These are phyloP conservation scores for Monosporascus sp. DNA, from an alignment of 2,329 filamentous ascomycete genomes.

Conservation along the genomic window DNA sequence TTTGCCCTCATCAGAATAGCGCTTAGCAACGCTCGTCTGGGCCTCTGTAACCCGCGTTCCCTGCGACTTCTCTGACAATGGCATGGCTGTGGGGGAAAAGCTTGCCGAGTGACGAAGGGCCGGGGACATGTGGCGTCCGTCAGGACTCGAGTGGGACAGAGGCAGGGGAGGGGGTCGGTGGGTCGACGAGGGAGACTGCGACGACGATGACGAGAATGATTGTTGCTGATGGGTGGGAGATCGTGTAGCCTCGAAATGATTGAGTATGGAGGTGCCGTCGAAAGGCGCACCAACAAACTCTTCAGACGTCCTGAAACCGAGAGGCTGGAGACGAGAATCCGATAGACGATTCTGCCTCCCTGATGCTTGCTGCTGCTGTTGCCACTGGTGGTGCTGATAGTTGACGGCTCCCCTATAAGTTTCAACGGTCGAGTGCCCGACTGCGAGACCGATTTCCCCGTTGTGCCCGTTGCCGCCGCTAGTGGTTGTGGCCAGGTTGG, in stretches of 20 bases:
- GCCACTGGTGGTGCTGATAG: not conserved
- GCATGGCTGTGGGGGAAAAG: slow-evolving; percentile 50
- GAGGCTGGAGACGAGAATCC: slow-evolving; percentile 30
- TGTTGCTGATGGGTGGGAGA: slow-evolving; percentile 25
- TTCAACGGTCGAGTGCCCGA: not conserved
- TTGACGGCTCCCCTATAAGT: slow-evolving; percentile 11
- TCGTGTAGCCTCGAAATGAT: slow-evolving; percentile 52
- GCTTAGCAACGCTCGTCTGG: slow-evolving; percentile 54
- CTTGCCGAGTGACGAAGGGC: slow-evolving; percentile 61
- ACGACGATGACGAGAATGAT: not conserved
- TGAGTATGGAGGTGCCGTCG: slow-evolving; percentile 57
- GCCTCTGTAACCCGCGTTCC: slow-evolving; percentile 38
- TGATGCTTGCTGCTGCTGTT: not conserved
- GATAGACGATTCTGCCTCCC: slow-evolving; percentile 24
- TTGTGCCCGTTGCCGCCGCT: not conserved
- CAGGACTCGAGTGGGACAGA: slow-evolving; percentile 42
- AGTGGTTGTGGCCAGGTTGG: not conserved
- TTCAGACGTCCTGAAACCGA: slow-evolving; percentile 45
- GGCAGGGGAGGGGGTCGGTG: slow-evolving; percentile 25
- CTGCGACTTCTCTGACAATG: slow-evolving; percentile 41
- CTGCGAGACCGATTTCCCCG: slow-evolving; percentile 1
- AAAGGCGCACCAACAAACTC: slow-evolving; percentile 62
- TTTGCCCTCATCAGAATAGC: slow-evolving; percentile 73
- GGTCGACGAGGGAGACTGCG: slow-evolving; percentile 16
- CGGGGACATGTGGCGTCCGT: slow-evolving; percentile 49